Evolutionary conservation across 371 early-diverging fungal genomes (phyloP).

Genomic region (Gilbertella persicaria): DNA sequence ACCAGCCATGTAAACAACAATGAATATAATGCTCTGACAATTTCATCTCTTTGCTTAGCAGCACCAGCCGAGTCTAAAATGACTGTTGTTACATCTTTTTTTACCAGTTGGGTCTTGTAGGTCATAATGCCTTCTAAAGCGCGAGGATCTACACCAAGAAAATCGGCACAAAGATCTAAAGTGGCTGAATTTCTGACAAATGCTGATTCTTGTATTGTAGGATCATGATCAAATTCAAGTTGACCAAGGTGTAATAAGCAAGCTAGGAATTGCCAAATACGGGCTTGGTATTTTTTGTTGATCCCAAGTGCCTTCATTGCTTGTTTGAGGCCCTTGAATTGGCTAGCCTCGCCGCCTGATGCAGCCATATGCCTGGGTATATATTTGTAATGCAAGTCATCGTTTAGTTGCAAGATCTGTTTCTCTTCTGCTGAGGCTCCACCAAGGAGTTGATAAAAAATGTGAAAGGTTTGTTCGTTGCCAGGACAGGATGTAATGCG

Average conservation of each 20-base stretch:
- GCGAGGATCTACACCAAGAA: constrained; percentile 82
- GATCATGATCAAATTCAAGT: constrained; percentile 70
- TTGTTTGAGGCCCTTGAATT: constrained; percentile 65
- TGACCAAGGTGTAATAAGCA: constrained; percentile 88
- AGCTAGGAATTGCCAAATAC: constrained; percentile 81
- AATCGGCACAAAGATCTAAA: constrained; percentile 78
- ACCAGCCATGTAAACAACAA: constrained; percentile 88
- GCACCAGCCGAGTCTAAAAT: constrained; percentile 80
- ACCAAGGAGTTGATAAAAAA: constrained; percentile 85
- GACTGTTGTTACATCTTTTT: constrained; percentile 83
- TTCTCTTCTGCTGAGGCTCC: constrained; percentile 45
- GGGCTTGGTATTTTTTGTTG: constrained; percentile 71
- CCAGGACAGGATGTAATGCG: constrained; percentile 59
- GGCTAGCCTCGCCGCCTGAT: constrained; percentile 25
- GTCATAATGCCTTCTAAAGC: constrained; percentile 82
- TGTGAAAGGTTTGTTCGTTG: constrained; percentile 89
- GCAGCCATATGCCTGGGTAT: constrained; percentile 33
- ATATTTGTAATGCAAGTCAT: constrained; percentile 29
- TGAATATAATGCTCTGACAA: constrained; percentile 79
- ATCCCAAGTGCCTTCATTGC: constrained; percentile 82
- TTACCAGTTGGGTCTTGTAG: constrained; percentile 77
- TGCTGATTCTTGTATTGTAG: constrained; percentile 66
- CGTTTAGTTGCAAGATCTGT: constrained; percentile 31
- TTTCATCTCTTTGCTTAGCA: constrained; percentile 71
- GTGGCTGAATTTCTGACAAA: constrained; percentile 68